A percentile compares a stretch with the other conserved stretches of the same genome.
phyloP scores from a whole-genome alignment of 164 flowering plant species.

The Magnolia officinalis region DNA sequence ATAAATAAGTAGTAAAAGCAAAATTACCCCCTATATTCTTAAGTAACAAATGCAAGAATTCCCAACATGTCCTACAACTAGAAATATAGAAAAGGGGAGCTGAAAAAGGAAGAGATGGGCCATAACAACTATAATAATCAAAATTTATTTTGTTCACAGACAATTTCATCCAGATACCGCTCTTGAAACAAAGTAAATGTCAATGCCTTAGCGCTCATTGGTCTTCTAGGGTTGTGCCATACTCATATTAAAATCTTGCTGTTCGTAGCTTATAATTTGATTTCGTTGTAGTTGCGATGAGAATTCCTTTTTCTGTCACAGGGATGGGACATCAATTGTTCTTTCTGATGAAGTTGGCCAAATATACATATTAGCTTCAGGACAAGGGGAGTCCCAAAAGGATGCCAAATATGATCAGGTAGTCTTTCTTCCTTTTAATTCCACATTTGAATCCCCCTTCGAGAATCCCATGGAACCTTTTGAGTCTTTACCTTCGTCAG shows the following conservation, averaged over 20 bases:
- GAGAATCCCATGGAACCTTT: no score
- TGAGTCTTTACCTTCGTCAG: no score
- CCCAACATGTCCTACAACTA: no score
- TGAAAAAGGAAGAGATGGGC: no score
- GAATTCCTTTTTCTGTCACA: conserved; percentile 14
- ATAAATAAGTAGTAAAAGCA: no score
- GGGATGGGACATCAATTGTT: conserved; percentile 96
- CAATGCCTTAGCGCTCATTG: no score
- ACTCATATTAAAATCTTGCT: neutral
- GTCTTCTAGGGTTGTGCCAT: neutral
- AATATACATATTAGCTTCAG: conserved; percentile 74
- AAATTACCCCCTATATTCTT: no score
- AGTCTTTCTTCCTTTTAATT: conserved; percentile 1
- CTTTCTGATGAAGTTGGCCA: conserved; percentile 99
- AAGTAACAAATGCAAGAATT: no score
- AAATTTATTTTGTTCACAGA: neutral
- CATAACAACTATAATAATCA: no score
- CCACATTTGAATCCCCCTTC: no score
- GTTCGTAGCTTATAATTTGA: neutral
- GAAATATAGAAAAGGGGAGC: no score
- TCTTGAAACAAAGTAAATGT: neutral
- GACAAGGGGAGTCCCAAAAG: conserved; percentile 88
- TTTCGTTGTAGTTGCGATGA: neutral
- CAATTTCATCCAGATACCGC: no score
- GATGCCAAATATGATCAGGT: conserved; percentile 99